Evolutionary conservation across 2,329 filamentous ascomycete genomes (phyloP), one percentile per base, ranked within the genome.

Genomic region (Pseudovirgaria hyperparasitica): DNA sequence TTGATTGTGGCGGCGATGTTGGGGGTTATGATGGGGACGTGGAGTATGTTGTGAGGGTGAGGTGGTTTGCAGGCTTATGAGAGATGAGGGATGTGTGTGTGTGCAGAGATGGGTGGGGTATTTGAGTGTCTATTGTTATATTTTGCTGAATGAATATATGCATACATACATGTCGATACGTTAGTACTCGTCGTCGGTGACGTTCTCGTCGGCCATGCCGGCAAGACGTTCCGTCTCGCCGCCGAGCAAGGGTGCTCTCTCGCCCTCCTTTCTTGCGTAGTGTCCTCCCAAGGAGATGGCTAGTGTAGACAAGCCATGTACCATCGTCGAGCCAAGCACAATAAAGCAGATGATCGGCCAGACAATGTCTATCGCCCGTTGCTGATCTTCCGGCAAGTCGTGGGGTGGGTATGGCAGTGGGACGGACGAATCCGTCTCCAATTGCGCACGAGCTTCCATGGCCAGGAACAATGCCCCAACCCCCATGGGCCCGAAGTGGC

Each of bases 401-500:
- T 39, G 31, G 0, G 60, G 60, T 2, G 64, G 63, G 27, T 57
- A 44, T 1, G 57, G 50, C 7, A 63, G 38, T 2, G 63, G 64
- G 2, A 56, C 36, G 4, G 57, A 59, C 0, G 54, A 57, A 7
- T 55, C 59, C 1, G 56, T 68, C 36, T 70, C 66, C 0, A 72
- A 51, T 31, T 65, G 53, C 0, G 61, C 64, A 14, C 65, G 48
- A 1, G 63, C 62, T 50, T 71, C 67, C 23, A 71, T 67, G 2
- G 65, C 63, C 1, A 72, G 55, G 45, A 71, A 71, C 5, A 71
- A 43, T 0, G 62, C 67, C 2, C 65, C 67, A 2, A 71, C 56
- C 11, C 67, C 67, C 58, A 71, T 70, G 6, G 66, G 66, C 0
- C 66, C 66, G 31, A 72, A 71, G 39, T 71, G 67, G 1, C 67